Evolutionary conservation across 2,329 filamentous ascomycete species (phyloP), one percentile per base, ranked within the genome.

Genomic region (Phymatotrichopsis omnivora): DNA sequence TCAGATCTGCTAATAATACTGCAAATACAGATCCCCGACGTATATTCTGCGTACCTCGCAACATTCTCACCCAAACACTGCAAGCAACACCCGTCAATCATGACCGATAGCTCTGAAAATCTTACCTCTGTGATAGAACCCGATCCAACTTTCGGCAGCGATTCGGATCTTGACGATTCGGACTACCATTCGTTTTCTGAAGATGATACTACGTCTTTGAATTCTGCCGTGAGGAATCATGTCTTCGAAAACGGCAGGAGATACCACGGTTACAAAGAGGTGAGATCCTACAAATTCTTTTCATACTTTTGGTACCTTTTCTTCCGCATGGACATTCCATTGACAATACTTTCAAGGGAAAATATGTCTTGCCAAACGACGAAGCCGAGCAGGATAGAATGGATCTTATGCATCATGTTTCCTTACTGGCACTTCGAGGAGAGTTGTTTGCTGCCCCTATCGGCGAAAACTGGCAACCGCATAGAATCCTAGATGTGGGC

Each of bases 401-500:
- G 35, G 42, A 53, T 25, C 16, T 56, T 7, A 29, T 42, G 12
- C 51, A 56, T 31, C 42, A 56, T 24, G 31, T 56, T 11, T 47
- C 32, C 58, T 68, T 67, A 38, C 51, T 71, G 33, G 54, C 69
- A 23, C 64, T 69, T 31, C 60, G 65, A 27, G 67, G 66, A 25
- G 60, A 60, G 28, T 58, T 75, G 30, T 69, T 67, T 58, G 62
- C 66, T 28, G 65, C 69, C 7, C 70, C 71, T 11, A 56, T 72
- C 3, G 14, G 39, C 14, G 20, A 36, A 14, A 31, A 51, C 14
- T n/a, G n/a, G n/a, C n/a, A n/a, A n/a, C 51, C 53, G 16, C 57
- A 66, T 44, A 64, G 65, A 23, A 69, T 77, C 10, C 65, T 78
- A 7, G 74, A 78, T 55, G 62, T 78, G 10, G 73, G 74, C 32